phyloP scores from a whole-genome alignment of 1,284 basidiomycete genomes.

The Phellopilus nigrolimitatus region DNA sequence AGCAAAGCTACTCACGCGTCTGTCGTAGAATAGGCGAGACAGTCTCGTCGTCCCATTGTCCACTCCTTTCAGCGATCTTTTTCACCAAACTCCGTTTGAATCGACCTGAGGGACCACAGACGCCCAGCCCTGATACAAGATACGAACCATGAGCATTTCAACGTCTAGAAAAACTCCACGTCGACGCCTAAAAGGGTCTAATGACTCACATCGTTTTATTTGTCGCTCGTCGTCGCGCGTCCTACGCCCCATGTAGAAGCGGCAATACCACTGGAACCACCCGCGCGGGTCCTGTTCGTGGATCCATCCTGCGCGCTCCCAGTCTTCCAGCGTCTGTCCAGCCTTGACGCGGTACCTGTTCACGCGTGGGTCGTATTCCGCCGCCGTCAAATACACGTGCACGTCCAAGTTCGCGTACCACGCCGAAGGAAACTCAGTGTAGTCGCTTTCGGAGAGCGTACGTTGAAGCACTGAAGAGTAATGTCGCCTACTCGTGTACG shows the following conservation, averaged over 20 bases:
- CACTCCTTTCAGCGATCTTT: constrained; percentile 29
- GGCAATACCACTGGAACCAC: constrained; percentile 40
- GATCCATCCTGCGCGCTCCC: constrained; percentile 43
- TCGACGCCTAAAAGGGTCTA: background rate
- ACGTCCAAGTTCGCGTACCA: constrained; percentile 16
- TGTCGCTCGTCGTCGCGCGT: constrained; percentile 39
- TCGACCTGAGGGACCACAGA: constrained; percentile 34
- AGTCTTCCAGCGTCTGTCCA: constrained; percentile 37
- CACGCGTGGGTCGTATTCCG: constrained; percentile 28
- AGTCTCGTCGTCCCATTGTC: constrained; percentile 30
- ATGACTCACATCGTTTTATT: constrained; percentile 34
- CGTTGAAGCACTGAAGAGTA: constrained; percentile 18
- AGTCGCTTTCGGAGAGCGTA: constrained; percentile 17
- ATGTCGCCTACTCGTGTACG: constrained; percentile 17
- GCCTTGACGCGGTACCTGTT: constrained; percentile 38
- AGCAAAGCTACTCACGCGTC: constrained; percentile 13
- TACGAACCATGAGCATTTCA: background rate
- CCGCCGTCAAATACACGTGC: constrained; percentile 23
- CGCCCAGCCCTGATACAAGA: constrained; percentile 33
- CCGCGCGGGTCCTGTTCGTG: constrained; percentile 37
- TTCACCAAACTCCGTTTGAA: constrained; percentile 37
- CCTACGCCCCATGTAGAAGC: constrained; percentile 39
- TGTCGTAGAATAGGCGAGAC: constrained; percentile 20
- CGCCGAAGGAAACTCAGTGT: constrained; percentile 21
- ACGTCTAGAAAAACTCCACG: too few relatives aligned